Evolutionary conservation across 495 filamentous ascomycete genomes (phyloP), one percentile per base, ranked within the genome.

Genomic region (Podospora pseudoanserina): DNA sequence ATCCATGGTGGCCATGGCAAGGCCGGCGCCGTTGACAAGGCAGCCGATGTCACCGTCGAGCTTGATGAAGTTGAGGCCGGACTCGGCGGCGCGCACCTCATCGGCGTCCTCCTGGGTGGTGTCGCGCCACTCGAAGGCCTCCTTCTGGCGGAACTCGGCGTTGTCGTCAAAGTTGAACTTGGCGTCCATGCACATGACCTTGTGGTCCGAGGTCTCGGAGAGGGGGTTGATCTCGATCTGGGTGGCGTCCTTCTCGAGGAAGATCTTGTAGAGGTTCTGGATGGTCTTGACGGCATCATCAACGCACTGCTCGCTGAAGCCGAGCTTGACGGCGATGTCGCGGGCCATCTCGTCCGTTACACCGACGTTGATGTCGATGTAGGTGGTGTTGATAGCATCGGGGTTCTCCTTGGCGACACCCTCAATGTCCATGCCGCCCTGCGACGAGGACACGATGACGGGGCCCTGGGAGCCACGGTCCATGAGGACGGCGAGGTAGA

Each of bases 1-100:
- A 81, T 99, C 95, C 95, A 99, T 99, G 73, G 95, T 99, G 65
- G 95, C 95, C 95, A 99, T 99, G 78, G 95, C 95, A 67, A 99
- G 90, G 84, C 95, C 95, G 72, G 95, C 95, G 79, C 95, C 95
- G 81, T 99, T 99, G 83, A 99, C 95, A 79, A 99, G 85, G 85
- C 95, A 99, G 77, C 95, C 95, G 79, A 99, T 99, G 79, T 99
- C 95, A 78, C 95, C 95, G 79, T 97, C 96, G 58, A 99, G 90
- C 87, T 99, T 99, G 86, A 99, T 99, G 85, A 99, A 99, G 87
- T 99, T 99, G 65, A 99, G 85, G 65, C 93, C 94, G 63, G 87
- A 90, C 86, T 97, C 87, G 71, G 92, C 93, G 75, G 95, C 95
- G 82, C 92, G 94, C 76, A 99, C 94, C 84, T 99, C 95, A 77